Evolutionary conservation across 78 protist species (phyloP).

Genomic region (slime mould (Dictyostelium discoideum)): dicty_2.7 NC_007088.5:3291501-3292000

Average conservation of each 20-base stretch:
- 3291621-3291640: conserved; percentile 56
- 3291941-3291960: no score
- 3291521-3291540: neutral
- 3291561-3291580: no score
- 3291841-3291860: conserved; percentile 51
- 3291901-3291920: conserved; percentile 44
- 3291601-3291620: no score
- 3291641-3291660: neutral
- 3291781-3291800: conserved; percentile 29
- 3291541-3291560: no score
- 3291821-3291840: conserved; percentile 27
- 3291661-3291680: neutral
- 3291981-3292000: neutral
- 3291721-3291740: neutral
- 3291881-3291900: neutral
- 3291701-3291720: neutral
- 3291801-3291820: conserved; percentile 60
- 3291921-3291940: conserved; percentile 72
- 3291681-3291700: neutral
- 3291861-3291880: conserved; percentile 53
- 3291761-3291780: conserved; percentile 63
- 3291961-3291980: neutral
- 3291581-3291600: no score
- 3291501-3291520: neutral
- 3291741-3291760: conserved; percentile 63